Conservation (phyloP, 768 basidiomycete species). For the Mycena albidolilacea region DNA sequence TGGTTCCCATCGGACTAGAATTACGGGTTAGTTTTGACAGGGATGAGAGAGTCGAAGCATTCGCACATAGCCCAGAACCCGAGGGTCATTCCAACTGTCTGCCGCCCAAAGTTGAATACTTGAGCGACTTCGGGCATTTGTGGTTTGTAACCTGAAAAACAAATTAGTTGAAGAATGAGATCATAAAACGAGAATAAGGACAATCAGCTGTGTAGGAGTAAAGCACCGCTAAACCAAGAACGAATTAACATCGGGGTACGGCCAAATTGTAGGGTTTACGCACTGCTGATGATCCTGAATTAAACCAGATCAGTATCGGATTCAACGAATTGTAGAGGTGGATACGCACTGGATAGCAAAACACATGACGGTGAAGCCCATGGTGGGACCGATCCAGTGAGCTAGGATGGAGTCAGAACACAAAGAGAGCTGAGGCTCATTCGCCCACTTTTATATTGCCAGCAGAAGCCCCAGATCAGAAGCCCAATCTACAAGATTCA, state of each 20-base stretch:
- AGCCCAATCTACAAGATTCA: conserved; percentile 29
- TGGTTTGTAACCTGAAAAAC: conserved; percentile 33
- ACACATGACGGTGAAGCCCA: conserved; percentile 37
- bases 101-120: conserved; percentile 39
- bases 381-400: conserved; percentile 37
- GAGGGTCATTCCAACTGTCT: conserved; percentile 41
- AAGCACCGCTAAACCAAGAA: conserved; percentile 13
- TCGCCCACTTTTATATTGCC: conserved; percentile 37
- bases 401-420: conserved; percentile 17
- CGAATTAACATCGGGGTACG: background rate
- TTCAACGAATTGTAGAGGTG: background rate
- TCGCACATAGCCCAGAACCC: conserved; percentile 40
- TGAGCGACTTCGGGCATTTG: conserved; percentile 38
- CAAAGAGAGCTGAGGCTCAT: background rate
- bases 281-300: conserved; percentile 32
- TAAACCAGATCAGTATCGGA: background rate
- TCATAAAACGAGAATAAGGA: background rate
- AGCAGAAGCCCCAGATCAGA: conserved; percentile 40
- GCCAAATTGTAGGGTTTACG: background rate
- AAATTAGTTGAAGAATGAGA: background rate
- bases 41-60: background rate
- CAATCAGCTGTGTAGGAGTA: conserved; percentile 37
- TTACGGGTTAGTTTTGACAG: background rate
- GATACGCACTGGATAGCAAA: conserved; percentile 34
- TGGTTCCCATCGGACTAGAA: conserved; percentile 33